Conservation (phyloP, 305 asterid genomes). For the Solanum hybrid region DNA sequence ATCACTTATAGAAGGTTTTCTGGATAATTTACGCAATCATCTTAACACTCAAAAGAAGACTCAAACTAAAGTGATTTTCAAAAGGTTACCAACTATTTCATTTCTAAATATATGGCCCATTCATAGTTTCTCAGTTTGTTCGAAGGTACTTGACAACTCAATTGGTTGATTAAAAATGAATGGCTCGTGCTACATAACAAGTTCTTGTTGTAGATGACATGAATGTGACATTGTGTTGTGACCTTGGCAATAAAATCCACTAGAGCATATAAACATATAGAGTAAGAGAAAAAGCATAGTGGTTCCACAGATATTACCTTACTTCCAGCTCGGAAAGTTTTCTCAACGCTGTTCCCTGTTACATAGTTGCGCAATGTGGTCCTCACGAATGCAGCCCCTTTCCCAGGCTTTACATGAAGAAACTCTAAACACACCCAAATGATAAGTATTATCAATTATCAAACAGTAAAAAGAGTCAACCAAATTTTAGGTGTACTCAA, state of each 20-base stretch:
- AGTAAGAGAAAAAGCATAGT: neutral
- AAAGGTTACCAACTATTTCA: neutral
- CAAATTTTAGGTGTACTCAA: neutral
- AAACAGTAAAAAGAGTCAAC: neutral
- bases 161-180: neutral
- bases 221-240: neutral
- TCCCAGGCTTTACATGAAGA: conserved; percentile 96
- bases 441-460: conserved; percentile 1
- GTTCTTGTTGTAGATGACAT: neutral
- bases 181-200: neutral
- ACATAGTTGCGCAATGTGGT: conserved; percentile 69
- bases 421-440: conserved; percentile 43
- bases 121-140: neutral
- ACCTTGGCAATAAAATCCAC: neutral
- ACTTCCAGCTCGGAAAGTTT: conserved; percentile 92
- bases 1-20: neutral
- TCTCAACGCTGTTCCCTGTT: conserved; percentile 75
- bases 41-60: neutral
- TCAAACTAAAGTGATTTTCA: neutral
- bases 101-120: neutral
- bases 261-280: neutral
- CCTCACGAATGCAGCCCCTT: conserved; percentile 93
- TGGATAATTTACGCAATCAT: neutral
- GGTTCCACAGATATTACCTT: conserved; percentile 40
- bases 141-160: neutral